phyloP scores from a whole-genome alignment of 768 basidiomycete species.

The Vararia minispora region DNA sequence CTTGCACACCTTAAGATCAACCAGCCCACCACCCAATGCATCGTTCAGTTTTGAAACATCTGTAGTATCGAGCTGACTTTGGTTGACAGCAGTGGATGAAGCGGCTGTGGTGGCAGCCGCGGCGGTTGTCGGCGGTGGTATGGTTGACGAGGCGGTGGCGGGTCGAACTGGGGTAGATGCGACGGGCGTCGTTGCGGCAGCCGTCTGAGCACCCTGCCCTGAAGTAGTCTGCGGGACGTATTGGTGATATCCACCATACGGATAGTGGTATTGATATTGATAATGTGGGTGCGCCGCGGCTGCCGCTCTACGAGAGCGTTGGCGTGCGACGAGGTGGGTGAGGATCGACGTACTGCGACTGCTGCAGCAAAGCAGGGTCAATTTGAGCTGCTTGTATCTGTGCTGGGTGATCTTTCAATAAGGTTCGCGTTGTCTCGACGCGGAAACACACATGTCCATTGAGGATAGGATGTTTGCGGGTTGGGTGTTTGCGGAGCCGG shows the following conservation, averaged over 20 bases:
- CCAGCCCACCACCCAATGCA: slow-evolving; percentile 77
- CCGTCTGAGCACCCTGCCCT: slow-evolving; percentile 14
- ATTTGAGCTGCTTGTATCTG: too few relatives aligned
- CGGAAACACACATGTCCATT: too few relatives aligned
- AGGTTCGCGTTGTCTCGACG: too few relatives aligned
- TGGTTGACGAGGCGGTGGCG: slow-evolving; percentile 14
- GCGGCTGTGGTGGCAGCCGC: slow-evolving; percentile 3
- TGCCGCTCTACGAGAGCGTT: slow-evolving; percentile 3
- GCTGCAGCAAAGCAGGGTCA: slow-evolving; percentile 15
- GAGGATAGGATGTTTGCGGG: too few relatives aligned
- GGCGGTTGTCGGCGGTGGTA: slow-evolving; percentile 19
- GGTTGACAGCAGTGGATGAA: slow-evolving; percentile 4
- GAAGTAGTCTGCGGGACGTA: slow-evolving; percentile 16
- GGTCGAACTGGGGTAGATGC: slow-evolving; percentile 13
- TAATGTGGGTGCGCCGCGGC: slow-evolving; percentile 12
- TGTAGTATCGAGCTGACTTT: slow-evolving; percentile 36
- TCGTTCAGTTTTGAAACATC: slow-evolving; percentile 77
- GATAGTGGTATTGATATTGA: slow-evolving; percentile 15
- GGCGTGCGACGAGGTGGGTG: not conserved
- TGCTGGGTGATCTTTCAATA: too few relatives aligned
- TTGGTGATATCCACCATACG: slow-evolving; percentile 21
- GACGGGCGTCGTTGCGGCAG: slow-evolving; percentile 8
- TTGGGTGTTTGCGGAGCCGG: too few relatives aligned
- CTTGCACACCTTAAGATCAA: slow-evolving; percentile 60
- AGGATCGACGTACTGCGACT: slow-evolving; percentile 10